phyloP scores from a whole-genome alignment of 371 early-diverging fungal species.

The Phascolomyces articulosus region DNA sequence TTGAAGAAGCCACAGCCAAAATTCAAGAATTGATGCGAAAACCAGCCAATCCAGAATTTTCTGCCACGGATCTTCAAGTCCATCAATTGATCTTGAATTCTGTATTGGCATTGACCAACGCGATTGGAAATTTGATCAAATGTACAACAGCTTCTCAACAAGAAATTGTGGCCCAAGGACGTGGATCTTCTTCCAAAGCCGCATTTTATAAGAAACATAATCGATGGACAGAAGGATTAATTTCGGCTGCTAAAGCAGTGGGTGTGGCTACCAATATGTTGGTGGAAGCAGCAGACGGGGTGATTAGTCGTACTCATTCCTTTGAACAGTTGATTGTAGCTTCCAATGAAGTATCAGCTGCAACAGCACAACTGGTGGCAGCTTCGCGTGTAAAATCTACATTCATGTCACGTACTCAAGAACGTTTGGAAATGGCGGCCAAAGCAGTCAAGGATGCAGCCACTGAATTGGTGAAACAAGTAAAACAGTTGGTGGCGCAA shows the following conservation, averaged over 20 bases:
- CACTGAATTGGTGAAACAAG: constrained; percentile 88
- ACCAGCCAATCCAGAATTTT: constrained; percentile 76
- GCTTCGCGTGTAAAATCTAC: constrained; percentile 95
- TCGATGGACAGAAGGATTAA: constrained; percentile 98
- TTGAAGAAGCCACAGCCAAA: constrained; percentile 90
- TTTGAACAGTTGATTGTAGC: constrained; percentile 95
- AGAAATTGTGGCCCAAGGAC: constrained; percentile 95
- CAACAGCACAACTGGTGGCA: constrained; percentile 96
- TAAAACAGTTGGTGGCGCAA: constrained; percentile 82
- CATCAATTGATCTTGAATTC: constrained; percentile 90
- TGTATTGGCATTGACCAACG: constrained; percentile 91
- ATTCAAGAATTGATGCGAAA: constrained; percentile 79
- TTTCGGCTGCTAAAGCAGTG: constrained; percentile 96
- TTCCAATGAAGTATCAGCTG: constrained; percentile 94
- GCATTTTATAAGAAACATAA: constrained; percentile 98
- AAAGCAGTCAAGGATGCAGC: constrained; percentile 92
- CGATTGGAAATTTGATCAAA: constrained; percentile 92
- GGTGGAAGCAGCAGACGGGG: constrained; percentile 96
- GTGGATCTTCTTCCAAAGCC: constrained; percentile 79
- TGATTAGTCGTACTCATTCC: constrained; percentile 89
- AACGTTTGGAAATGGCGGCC: constrained; percentile 89
- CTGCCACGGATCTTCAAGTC: constrained; percentile 82
- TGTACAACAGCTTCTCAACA: constrained; percentile 94
- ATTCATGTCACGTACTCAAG: constrained; percentile 90
- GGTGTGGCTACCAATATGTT: constrained; percentile 89